Evolutionary conservation across 495 filamentous ascomycete genomes (phyloP).

Genomic region (Pyronema domesticum): DNA sequence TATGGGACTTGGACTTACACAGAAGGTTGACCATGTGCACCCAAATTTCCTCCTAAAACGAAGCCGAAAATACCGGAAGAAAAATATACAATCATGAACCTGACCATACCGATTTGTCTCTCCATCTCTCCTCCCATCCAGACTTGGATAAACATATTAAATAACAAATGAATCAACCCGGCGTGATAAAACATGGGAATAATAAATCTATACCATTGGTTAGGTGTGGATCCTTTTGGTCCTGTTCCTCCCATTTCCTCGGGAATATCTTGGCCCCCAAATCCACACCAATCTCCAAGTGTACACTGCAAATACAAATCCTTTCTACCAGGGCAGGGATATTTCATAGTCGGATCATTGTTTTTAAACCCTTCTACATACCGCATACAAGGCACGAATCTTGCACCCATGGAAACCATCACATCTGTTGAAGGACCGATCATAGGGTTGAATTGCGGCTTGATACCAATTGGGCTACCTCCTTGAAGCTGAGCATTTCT

Average conservation of each 20-base stretch:
- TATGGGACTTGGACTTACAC: no score
- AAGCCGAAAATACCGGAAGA: constrained; percentile 89
- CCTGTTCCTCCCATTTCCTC: constrained; percentile 24
- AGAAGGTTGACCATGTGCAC: constrained; percentile 57
- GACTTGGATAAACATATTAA: constrained; percentile 83
- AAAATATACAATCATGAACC: constrained; percentile 78
- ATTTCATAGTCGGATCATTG: constrained; percentile 29
- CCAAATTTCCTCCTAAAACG: constrained; percentile 86
- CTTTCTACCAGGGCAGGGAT: constrained; percentile 57
- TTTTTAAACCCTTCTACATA: constrained; percentile 49
- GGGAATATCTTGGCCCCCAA: constrained; percentile 33
- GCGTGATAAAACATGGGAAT: constrained; percentile 88
- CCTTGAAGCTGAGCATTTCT: constrained; percentile 51
- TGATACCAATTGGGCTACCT: constrained; percentile 56
- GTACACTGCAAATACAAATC: constrained; percentile 35
- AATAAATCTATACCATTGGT: constrained; percentile 97
- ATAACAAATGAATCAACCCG: constrained; percentile 81
- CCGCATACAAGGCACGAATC: constrained; percentile 91
- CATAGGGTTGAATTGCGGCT: constrained; percentile 86
- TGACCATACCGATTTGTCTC: constrained; percentile 60
- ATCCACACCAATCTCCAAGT: constrained; percentile 66
- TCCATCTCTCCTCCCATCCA: constrained; percentile 84
- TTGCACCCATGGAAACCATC: constrained; percentile 89
- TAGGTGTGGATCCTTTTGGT: constrained; percentile 43
- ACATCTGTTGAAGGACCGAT: constrained; percentile 82